Percentiles rank a stretch among this genome's conserved stretches.
phyloP scores from a whole-genome alignment of 176 grass and related monocot genomes.

The Oryza coarctata region DNA sequence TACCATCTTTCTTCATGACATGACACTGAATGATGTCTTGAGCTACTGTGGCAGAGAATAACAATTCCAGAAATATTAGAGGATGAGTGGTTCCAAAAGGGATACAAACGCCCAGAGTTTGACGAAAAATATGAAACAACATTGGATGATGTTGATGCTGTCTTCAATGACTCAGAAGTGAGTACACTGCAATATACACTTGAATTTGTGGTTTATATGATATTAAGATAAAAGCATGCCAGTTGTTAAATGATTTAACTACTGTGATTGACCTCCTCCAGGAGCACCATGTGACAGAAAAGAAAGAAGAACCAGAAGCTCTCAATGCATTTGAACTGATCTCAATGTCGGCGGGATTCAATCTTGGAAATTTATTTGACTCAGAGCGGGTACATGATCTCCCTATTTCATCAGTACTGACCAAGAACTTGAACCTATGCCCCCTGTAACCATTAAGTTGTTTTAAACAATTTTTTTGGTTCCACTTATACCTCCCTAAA shows the following conservation, averaged over 20 bases:
- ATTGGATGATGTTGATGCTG: conserved; percentile 85
- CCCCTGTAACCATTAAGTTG: neutral
- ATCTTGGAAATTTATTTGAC: conserved; percentile 94
- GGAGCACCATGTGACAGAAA: conserved; percentile 88
- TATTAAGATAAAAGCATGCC: neutral
- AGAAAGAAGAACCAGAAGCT: conserved; percentile 79
- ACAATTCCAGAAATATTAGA: conserved; percentile 88
- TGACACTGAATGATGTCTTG: neutral
- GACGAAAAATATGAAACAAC: conserved; percentile 72
- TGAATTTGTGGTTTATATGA: neutral
- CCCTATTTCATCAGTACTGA: neutral
- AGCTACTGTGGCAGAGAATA: conserved; percentile 59
- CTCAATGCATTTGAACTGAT: conserved; percentile 96
- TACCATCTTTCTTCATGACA: neutral
- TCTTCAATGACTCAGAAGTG: conserved; percentile 91
- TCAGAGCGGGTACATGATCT: conserved; percentile 56
- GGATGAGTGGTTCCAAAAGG: conserved; percentile 93
- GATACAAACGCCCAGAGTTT: conserved; percentile 71
- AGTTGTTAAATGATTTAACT: conserved; percentile 9
- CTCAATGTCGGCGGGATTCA: conserved; percentile 86
- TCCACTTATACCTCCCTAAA: neutral
- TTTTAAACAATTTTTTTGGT: neutral
- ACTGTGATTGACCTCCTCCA: conserved; percentile 20
- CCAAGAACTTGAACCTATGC: neutral
- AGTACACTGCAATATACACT: conserved; percentile 29